Base-by-base conservation (phyloP, 2,329 filamentous ascomycete genomes). In the Monilinia polystroma region DNA sequence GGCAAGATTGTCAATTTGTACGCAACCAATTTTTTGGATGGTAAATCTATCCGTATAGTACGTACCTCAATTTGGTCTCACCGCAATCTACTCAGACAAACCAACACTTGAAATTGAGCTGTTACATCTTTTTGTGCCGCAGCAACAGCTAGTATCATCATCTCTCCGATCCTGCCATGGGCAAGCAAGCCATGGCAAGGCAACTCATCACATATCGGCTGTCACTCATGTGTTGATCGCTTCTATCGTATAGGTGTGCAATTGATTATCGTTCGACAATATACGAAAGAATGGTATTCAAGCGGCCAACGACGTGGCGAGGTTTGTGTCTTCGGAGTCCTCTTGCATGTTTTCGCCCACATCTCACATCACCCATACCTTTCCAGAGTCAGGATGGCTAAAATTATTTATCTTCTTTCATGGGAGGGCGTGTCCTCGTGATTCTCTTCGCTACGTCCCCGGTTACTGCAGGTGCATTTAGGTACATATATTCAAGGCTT, bases 401-500 rank as follows among this genome's bases (percentile, higher is more conserved):
- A 41, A 51, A 41, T 26, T 23, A 12, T 60, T 53, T 43, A 26
- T 66, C 47, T 64, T 47, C 43, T 60, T 41, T 60, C 26, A 23
- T 64, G n/a, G 35, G 55, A 38, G 47, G 59, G 49, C 32, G 32
- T 60, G 64, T 60, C 64, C 64, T 66, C 64, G 55, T 66, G 64
- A 60, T 66, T 66, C 49, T 23, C 23, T 16, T 35, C 14, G 20
- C 23, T 66, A 35, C 45, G 23, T 60, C 55, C 64, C 47, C 64
- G 55, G 47, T 29, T 54, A n/a, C 45, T 54, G 35, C 55, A 66
- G 64, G 54, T 66, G 63, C 18, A 47, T 70, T 68, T 69, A 73
- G 70, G 70, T 67, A 64, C 68, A 67, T 68, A 65, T 69, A 67
- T 67, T 67, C 65, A 64, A 64, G 63, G 55, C 63, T 66, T 53